Evolutionary conservation across 2,329 filamentous ascomycete genomes (phyloP), one percentile per base, ranked within the genome.

Genomic region (Alternaria burnsii): DNA sequence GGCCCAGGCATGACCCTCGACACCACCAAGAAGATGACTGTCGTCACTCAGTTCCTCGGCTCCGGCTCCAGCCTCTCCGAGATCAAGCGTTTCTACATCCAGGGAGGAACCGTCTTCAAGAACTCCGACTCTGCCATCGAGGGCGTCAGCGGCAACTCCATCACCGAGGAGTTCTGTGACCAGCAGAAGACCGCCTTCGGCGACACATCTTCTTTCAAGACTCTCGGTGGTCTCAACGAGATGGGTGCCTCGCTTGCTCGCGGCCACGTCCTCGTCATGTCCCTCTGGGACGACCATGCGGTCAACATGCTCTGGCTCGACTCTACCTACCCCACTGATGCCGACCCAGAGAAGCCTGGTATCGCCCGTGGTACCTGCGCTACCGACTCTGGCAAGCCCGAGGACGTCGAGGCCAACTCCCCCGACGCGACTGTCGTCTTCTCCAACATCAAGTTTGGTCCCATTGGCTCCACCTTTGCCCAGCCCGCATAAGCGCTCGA

Each of bases 221-320:
- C 80, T 20, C 80, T 85, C 44, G 88, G 88, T 52, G 89, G 88
- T 22, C 75, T 88, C 63, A 72, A 80, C 6, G 78, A 77, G 42
- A 87, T 91, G 83, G 82, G 83, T 63, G 73, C 79, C 1, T 87
- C 86, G 24, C 78, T 90, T 41, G 73, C 76, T 6, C 69, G 82
- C 32, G 87, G 87, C 36, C 88, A 90, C 86, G 88, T 89, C 38
- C 82, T 91, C 14, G 87, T 89, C 67, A 83, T 91, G 82, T 84
- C 82, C 24, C 79, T 88, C 60, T 86, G 84, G 84, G 87, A 90
- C 72, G 89, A 91, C 79, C 85, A 91, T 78, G 78, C 85, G 61
- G 80, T 86, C 71, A 84, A 89, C 80, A 92, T 92, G 89, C 85
- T 90, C 71, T 92, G 90, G 90, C 85, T 93, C 70, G 90, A 92